Base-by-base conservation (phyloP, 306 rosid genomes). In the Urtica urens region DNA sequence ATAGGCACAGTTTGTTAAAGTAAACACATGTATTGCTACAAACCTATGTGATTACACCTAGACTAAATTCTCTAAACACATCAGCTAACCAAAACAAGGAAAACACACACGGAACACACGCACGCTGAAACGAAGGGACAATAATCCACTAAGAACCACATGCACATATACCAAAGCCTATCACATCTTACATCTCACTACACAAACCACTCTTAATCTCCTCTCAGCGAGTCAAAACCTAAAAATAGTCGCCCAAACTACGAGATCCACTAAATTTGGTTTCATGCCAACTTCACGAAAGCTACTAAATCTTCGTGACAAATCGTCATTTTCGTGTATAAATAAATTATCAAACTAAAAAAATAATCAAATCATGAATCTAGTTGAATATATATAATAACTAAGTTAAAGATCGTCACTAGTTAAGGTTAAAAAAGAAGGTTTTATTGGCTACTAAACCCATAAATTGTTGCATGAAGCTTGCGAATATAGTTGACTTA, bases 401-500 rank as follows among this genome's bases (percentile, higher is more conserved):
- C 23, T 41, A 41, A 0, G 22, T 9, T 41, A 41, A 18, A 37
- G 16, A 37, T 6, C 5, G 14, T 8, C 18, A 9, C 8, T 28
- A 29, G 3, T 7, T 19, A 43, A n/a, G 40, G 15, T 43, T 20
- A 8, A 43, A 16, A 7, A 41, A 9, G 39, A 3, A 29, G 17
- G 49, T 11, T 1, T 22, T 44, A 18, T 18, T 43, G 11, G 23
- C 23, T 12, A 4, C 1, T 16, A 9, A 8, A 14, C 10, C 20
- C 46, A 47, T 60, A 49, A 20, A 19, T 23, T 50, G 38, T 23
- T 50, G 69, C 69, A 62, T 55, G 69, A 39, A 19, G 24, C 73
- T 59, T 60, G 73, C 67, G 19, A 51, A 19, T 33, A 14, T 20
- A 51, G 56, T 9, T 61, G 64, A 35, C 18, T 35, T 48, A n/a